Evolutionary conservation across 352 stramenopile species (phyloP).

Genomic region (Phytophthora pisi): DNA sequence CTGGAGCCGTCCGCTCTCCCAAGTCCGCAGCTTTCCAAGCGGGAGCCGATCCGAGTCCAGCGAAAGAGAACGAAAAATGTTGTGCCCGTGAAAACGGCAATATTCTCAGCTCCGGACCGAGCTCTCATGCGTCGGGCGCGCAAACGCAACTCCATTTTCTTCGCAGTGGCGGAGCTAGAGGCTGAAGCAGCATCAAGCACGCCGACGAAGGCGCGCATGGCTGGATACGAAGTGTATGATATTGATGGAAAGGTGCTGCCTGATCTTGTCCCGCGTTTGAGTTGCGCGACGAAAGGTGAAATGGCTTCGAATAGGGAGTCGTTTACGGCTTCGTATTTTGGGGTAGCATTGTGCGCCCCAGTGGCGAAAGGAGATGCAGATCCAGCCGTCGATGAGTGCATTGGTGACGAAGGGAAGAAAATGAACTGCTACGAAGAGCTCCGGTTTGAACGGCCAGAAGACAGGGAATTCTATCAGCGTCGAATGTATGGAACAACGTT

Average conservation of each 20-base stretch:
- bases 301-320: constrained; percentile 20
- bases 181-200: not conserved
- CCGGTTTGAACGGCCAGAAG: constrained; percentile 38
- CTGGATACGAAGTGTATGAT: constrained; percentile 30
- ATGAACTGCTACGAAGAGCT: constrained; percentile 47
- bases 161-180: constrained; percentile 10
- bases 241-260: constrained; percentile 16
- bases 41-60: constrained; percentile 13
- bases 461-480: constrained; percentile 51
- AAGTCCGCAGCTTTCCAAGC: constrained; percentile 10
- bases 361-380: constrained; percentile 13
- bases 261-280: constrained; percentile 28
- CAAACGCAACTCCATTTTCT: constrained; percentile 56
- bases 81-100: constrained; percentile 35
- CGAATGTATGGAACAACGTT: constrained; percentile 61
- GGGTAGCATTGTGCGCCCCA: constrained; percentile 21
- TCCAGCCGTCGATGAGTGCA: not conserved
- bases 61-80: constrained; percentile 40
- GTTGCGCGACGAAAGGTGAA: constrained; percentile 21
- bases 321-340: constrained; percentile 29
- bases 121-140: constrained; percentile 48
- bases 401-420: not conserved
- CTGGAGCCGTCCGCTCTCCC: no score
- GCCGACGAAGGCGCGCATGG: not conserved
- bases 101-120: constrained; percentile 34